phyloP scores from a whole-genome alignment of 257 asterid genomes.

The Solanum habrochaites region DNA sequence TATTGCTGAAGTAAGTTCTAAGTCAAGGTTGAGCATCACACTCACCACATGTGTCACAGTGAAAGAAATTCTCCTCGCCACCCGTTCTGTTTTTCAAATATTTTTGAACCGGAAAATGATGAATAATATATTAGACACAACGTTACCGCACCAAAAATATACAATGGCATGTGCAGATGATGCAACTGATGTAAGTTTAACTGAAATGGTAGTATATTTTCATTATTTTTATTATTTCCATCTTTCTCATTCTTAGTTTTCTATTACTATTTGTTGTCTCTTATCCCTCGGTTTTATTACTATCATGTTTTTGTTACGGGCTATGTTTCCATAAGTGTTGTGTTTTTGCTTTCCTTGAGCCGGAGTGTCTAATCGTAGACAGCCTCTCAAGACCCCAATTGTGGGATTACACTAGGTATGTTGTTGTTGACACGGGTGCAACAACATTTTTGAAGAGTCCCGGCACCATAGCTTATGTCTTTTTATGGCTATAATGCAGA shows the following conservation, averaged over 20 bases:
- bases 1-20: not conserved
- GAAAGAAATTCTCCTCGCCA: constrained; percentile 62
- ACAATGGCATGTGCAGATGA: not conserved
- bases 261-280: not conserved
- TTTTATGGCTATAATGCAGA: not conserved
- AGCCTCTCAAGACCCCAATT: not conserved
- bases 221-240: not conserved
- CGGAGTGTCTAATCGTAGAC: not conserved
- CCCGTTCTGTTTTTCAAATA: constrained; percentile 40
- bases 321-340: not conserved
- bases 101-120: not conserved
- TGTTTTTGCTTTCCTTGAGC: not conserved
- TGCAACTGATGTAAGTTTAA: not conserved
- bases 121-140: not conserved
- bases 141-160: not conserved
- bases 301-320: not conserved
- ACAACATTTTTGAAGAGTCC: not conserved
- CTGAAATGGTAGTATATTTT: not conserved
- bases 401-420: not conserved
- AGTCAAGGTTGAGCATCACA: not conserved
- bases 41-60: constrained; percentile 64
- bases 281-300: not conserved
- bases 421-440: not conserved
- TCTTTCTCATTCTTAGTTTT: not conserved
- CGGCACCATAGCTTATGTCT: not conserved